phyloP scores from a whole-genome alignment of 305 asterid genomes.

The Fraxinus floribunda region DNA sequence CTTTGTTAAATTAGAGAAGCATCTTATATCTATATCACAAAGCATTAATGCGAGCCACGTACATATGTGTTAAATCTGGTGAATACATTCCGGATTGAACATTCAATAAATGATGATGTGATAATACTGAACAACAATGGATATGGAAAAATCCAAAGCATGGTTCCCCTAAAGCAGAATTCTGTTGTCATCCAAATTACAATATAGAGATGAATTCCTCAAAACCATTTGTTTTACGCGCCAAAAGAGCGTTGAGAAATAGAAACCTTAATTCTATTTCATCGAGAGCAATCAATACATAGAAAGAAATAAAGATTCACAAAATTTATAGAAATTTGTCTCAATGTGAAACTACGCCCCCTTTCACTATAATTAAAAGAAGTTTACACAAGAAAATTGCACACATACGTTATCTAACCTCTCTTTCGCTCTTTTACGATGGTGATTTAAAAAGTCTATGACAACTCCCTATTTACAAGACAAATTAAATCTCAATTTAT shows the following conservation, averaged over 20 bases:
- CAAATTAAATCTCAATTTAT: too few relatives aligned
- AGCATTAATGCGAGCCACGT: neutral
- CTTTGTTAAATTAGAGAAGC: neutral
- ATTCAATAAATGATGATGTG: neutral
- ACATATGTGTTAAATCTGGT: neutral
- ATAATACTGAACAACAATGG: neutral
- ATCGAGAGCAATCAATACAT: neutral
- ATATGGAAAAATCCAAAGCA: neutral
- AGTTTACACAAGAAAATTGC: neutral
- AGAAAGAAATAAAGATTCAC: neutral
- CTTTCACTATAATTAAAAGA: neutral
- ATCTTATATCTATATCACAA: neutral
- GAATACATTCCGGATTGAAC: neutral
- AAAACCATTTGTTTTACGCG: neutral
- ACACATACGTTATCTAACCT: neutral
- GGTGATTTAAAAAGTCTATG: neutral
- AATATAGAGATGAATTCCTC: neutral
- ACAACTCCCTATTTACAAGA: neutral
- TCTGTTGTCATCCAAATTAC: neutral
- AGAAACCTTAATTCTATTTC: neutral
- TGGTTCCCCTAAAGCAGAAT: neutral
- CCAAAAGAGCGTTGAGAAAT: neutral
- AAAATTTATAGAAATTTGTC: neutral
- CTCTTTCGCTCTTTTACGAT: neutral
- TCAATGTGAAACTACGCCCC: neutral